Conservation (phyloP, 208 protist genomes). For the Blastocrithidia nonstop region DNA sequence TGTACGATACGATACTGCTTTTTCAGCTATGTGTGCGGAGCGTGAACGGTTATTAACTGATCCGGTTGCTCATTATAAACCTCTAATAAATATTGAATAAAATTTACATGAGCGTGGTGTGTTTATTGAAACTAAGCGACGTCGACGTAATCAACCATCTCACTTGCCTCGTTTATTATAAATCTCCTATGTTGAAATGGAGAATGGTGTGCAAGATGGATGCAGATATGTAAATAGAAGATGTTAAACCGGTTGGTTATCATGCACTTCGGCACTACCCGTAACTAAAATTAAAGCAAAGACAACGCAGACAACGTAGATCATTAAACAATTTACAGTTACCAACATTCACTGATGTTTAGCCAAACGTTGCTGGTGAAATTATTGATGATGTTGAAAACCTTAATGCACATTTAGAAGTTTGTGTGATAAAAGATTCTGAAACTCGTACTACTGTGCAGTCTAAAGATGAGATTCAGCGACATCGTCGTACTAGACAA, state of each 20-base stretch:
- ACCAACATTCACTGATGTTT: too few species aligned
- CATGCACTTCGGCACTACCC: slow-evolving; percentile 9
- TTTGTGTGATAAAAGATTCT: too few species aligned
- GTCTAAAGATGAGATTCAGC: too few species aligned
- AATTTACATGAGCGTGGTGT: slow-evolving; percentile 11
- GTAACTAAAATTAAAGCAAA: too few species aligned
- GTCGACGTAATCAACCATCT: slow-evolving; percentile 7
- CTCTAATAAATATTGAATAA: slow-evolving; percentile 11
- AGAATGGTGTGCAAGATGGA: slow-evolving; percentile 8
- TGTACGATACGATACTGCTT: slow-evolving; percentile 18
- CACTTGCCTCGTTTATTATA: slow-evolving; percentile 12
- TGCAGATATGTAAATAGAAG: not conserved
- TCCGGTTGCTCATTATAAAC: slow-evolving; percentile 6
- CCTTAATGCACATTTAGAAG: too few species aligned
- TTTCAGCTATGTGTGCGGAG: slow-evolving; percentile 11
- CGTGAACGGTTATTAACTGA: slow-evolving; percentile 9
- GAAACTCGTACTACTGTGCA: too few species aligned
- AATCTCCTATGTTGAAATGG: slow-evolving; percentile 13
- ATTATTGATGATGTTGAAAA: too few species aligned
- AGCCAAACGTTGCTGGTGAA: too few species aligned
- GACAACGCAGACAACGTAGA: too few species aligned
- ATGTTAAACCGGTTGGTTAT: slow-evolving; percentile 8
- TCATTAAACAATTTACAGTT: too few species aligned
- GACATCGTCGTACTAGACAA: slow-evolving; percentile 5
- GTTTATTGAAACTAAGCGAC: slow-evolving; percentile 11